Evolutionary conservation across 2,329 filamentous ascomycete species (phyloP), one percentile per base, ranked within the genome.

Genomic region (Phialophora expanda): DNA sequence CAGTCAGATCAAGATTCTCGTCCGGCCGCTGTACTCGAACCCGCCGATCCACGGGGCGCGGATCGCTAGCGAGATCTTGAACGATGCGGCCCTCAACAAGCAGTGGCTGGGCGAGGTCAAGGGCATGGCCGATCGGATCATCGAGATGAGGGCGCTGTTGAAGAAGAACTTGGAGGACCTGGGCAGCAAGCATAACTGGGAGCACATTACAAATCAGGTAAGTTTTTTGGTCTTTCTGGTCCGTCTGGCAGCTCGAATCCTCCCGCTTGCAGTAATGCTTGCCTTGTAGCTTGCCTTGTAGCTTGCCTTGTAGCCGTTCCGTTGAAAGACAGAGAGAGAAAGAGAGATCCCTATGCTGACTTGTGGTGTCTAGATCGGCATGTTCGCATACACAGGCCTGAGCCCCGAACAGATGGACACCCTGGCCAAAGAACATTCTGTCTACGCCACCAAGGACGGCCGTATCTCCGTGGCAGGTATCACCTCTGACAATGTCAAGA

Each of bases 51-150:
- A 98, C 85, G 95, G 95, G 74, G 95, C 95, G 63, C 93, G 95
- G 76, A 91, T 99, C 76, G 95, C 95, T 66, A 89, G 91, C 70
- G 87, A 92, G 82, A 96, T 99, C 80, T 87, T 99, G 76, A 95
- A 93, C 84, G 89, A 92, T 79, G 83, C 90, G 22, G 84, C 84
- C 46, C 86, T 98, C 70, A 93, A 97, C 86, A 82, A 92, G 82
- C 92, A 98, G 83, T 99, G 95, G 95, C 87, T 97, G 61, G 88
- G 85, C 66, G 95, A 99, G 84, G 93, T 99, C 81, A 97, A 98
- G 89, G 92, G 86, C 74, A 99, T 99, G 95, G 95, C 95, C 69
- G 93, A 97, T 82, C 93, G 95, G 78, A 99, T 99, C 85, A 98
- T 99, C 82, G 91, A 89, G 80, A 99, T 99, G 95, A 92, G 95